Percentiles rank a stretch among this genome's conserved stretches.
phyloP scores from a whole-genome alignment of 345 rosid genomes.

The Bruguiera gymnorhiza region DNA sequence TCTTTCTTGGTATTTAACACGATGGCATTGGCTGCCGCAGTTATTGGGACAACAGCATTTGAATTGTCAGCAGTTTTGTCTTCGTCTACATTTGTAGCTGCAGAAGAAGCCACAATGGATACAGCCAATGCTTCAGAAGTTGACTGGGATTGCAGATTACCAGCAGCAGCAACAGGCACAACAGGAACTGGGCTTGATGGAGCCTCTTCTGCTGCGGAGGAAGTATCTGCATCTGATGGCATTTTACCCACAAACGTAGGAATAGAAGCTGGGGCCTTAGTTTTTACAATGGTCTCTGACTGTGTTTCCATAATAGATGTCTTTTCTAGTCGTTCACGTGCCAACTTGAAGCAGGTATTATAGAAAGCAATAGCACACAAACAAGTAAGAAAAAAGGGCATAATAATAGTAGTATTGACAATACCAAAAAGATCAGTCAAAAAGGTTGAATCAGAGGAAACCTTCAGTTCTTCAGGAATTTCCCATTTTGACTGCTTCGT shows the following conservation, averaged over 20 bases:
- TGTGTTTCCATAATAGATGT: slow-evolving; percentile 34
- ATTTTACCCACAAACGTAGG: slow-evolving; percentile 28
- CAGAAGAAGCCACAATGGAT: slow-evolving; percentile 40
- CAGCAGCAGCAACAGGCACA: slow-evolving; percentile 40
- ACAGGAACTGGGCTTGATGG: slow-evolving; percentile 54
- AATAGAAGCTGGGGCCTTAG: slow-evolving; percentile 29
- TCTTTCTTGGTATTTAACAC: slow-evolving; percentile 25
- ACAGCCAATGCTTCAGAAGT: slow-evolving; percentile 40
- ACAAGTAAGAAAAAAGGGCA: slow-evolving; percentile 11
- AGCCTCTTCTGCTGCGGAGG: slow-evolving; percentile 35
- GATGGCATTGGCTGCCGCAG: slow-evolving; percentile 42
- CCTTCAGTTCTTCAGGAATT: slow-evolving; percentile 92
- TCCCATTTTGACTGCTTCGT: slow-evolving; percentile 89
- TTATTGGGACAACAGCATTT: slow-evolving; percentile 34
- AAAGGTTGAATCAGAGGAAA: slow-evolving; percentile 23
- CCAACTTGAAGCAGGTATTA: slow-evolving; percentile 49
- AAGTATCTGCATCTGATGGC: slow-evolving; percentile 36
- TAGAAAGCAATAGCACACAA: slow-evolving; percentile 4
- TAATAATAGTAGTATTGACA: neutral
- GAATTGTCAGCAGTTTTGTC: slow-evolving; percentile 35
- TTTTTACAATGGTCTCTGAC: slow-evolving; percentile 26
- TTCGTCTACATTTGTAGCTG: slow-evolving; percentile 31
- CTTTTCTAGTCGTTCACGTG: slow-evolving; percentile 67
- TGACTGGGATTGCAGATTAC: slow-evolving; percentile 30
- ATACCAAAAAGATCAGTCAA: neutral